A percentile compares a stretch with the other conserved stretches of the same genome.
Evolutionary conservation across 2,329 filamentous ascomycete genomes (phyloP).

Genomic region (Fusarium sororula): DNA sequence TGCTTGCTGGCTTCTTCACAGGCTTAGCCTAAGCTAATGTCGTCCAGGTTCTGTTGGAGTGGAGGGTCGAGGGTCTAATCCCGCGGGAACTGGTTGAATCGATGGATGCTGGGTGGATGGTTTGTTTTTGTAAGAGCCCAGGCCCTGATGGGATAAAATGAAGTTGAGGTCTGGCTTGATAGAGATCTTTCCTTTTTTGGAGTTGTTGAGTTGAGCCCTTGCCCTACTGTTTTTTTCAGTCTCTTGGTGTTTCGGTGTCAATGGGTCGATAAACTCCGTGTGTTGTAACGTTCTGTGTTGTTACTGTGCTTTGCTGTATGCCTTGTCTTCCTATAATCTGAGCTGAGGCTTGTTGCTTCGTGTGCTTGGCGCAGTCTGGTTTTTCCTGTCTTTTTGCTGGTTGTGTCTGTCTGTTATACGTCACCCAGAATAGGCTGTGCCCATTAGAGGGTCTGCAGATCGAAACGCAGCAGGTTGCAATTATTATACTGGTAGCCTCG

Average conservation of each 20-base stretch:
- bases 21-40: constrained; percentile 15
- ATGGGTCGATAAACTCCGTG: constrained; percentile 18
- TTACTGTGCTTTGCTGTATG: constrained; percentile 15
- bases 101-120: neutral
- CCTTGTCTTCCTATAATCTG: constrained; percentile 20
- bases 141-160: constrained; percentile 23
- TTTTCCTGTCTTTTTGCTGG: constrained; percentile 26
- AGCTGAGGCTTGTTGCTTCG: constrained; percentile 27
- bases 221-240: constrained; percentile 17
- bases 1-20: constrained; percentile 11
- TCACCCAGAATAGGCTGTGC: constrained; percentile 37
- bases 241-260: neutral
- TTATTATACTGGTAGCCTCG: constrained; percentile 38
- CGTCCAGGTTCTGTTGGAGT: neutral
- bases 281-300: constrained; percentile 3
- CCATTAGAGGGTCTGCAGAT: constrained; percentile 34
- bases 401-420: constrained; percentile 37
- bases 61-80: constrained; percentile 15
- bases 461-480: constrained; percentile 30
- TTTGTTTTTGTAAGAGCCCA: constrained; percentile 11
- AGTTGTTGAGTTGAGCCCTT: constrained; percentile 35
- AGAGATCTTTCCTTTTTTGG: constrained; percentile 30
- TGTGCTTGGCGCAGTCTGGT: constrained; percentile 30
- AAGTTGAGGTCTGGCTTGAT: constrained; percentile 22
- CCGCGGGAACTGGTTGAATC: constrained; percentile 27